Evolutionary conservation across 257 asterid species (phyloP).

Genomic region (Solanum neorickii): DNA sequence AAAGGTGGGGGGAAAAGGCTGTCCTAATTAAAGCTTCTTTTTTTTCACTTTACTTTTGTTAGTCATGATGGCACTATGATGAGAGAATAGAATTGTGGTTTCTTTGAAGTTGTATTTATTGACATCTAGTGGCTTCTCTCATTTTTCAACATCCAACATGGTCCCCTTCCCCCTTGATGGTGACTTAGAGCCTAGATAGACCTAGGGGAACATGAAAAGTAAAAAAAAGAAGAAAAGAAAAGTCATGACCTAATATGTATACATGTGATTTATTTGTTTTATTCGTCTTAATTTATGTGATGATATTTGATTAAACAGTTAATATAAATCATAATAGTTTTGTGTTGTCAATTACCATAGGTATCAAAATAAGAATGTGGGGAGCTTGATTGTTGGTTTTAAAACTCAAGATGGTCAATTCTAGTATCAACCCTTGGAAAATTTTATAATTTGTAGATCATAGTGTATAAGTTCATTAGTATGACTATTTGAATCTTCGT

Average conservation of each 20-base stretch:
- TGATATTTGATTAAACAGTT: too few relatives aligned
- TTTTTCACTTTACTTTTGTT: constrained; percentile 28
- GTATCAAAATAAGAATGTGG: neutral
- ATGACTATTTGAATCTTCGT: neutral
- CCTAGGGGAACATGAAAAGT: neutral
- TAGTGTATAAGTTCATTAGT: neutral
- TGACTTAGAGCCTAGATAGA: neutral
- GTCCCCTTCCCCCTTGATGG: constrained; percentile 10
- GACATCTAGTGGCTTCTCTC: constrained; percentile 43
- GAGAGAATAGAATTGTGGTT: constrained; percentile 95
- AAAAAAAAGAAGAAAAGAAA: neutral
- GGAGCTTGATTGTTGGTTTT: neutral
- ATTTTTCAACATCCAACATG: neutral
- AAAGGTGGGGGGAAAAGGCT: constrained; percentile 1
- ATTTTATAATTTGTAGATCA: neutral
- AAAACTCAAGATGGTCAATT: neutral
- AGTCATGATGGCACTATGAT: constrained; percentile 74
- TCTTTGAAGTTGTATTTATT: constrained; percentile 60
- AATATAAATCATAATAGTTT: too few relatives aligned
- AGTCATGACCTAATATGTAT: neutral
- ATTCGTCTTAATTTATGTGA: too few relatives aligned
- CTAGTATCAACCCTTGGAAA: neutral
- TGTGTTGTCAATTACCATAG: neutral
- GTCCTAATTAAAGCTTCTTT: constrained; percentile 19
- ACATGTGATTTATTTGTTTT: neutral